Evolutionary conservation across 306 rosid genomes (phyloP), one percentile per base, ranked within the genome.

Genomic region (Cucumis melo): DNA sequence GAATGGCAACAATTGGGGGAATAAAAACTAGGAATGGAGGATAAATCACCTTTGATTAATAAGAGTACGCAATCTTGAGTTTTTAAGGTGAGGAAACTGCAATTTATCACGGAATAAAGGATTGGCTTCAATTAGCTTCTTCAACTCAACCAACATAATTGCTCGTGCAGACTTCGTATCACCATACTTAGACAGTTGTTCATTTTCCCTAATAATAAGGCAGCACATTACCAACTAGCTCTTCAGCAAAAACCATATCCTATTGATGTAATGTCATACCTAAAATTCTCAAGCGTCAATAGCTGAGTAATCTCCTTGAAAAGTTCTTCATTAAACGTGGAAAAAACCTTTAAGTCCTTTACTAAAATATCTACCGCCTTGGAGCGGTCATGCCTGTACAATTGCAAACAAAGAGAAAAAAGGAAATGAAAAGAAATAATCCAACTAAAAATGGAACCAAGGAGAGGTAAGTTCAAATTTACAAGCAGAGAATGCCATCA

Each of bases 231-330:
- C 13, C 58, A 73, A 64, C 53, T 48, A 34, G 77, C 73, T 62
- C 23, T 77, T 70, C 66, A 29, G 58, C 64, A n/a, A 11, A 78
- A 71, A 59, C 62, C 23, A 23, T 42, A 23, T 44, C 65, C 5
- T 2, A 23, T 34, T 59, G 4, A 46, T 20, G 50, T 46, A 51
- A 77, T 34, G 63, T 19, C 80, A 11, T 86, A 91, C 98, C 97
- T 88, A 80, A 91, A 93, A 77, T 93, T 91, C 85, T 90, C 97
- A 86, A 93, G 78, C 44, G 97, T 93, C 89, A 91, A 81, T 23
- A 93, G 97, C 88, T 91, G 98, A 36, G 98, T 91, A 82, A 93
- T 93, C 80, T 93, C 97, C 93, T 93, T 91, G 85, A 90, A 91
- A 59, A 93, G 91, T 19, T 90, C 98, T 80, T 93, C 97, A 79